phyloP scores from a whole-genome alignment of 140 eudicot genomes.

The Stevia rebaudiana region DNA sequence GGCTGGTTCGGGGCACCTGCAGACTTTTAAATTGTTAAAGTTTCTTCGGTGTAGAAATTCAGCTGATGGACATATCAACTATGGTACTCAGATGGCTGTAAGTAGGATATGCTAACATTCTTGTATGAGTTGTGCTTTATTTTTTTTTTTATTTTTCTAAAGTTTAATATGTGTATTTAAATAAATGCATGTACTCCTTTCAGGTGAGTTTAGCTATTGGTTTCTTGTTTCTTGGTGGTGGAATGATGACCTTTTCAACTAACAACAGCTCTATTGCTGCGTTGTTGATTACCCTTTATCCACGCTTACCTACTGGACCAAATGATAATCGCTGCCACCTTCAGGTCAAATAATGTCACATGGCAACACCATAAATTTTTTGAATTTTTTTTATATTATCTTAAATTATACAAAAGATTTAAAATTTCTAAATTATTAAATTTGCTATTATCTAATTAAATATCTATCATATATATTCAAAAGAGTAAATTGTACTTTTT shows the following conservation, averaged over 20 bases:
- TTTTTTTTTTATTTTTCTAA: background rate
- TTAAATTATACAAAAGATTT: too few species aligned
- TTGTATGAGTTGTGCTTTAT: conserved; percentile 1
- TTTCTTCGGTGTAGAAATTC: conserved; percentile 76
- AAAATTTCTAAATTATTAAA: too few species aligned
- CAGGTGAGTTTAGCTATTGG: conserved; percentile 95
- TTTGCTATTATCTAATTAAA: too few species aligned
- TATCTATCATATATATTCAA: too few species aligned
- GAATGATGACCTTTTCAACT: conserved; percentile 86
- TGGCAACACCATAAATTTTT: too few species aligned
- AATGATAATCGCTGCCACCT: conserved; percentile 98
- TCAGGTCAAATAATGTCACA: too few species aligned
- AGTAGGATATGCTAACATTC: conserved; percentile 22
- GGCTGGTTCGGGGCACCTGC: conserved; percentile 97
- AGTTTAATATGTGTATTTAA: background rate
- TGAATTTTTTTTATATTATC: too few species aligned
- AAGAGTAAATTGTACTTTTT: too few species aligned
- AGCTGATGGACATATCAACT: conserved; percentile 74
- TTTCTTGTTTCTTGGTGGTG: conserved; percentile 96
- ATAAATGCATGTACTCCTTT: background rate
- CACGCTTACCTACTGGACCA: conserved; percentile 98
- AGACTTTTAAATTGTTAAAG: conserved; percentile 66
- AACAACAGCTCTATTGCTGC: conserved; percentile 81
- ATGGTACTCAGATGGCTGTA: conserved; percentile 89
- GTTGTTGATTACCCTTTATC: conserved; percentile 78